These are phyloP conservation scores for Serendipita vermifera DNA, from an alignment of 768 basidiomycete genomes.

Conservation along the genomic window DNA sequence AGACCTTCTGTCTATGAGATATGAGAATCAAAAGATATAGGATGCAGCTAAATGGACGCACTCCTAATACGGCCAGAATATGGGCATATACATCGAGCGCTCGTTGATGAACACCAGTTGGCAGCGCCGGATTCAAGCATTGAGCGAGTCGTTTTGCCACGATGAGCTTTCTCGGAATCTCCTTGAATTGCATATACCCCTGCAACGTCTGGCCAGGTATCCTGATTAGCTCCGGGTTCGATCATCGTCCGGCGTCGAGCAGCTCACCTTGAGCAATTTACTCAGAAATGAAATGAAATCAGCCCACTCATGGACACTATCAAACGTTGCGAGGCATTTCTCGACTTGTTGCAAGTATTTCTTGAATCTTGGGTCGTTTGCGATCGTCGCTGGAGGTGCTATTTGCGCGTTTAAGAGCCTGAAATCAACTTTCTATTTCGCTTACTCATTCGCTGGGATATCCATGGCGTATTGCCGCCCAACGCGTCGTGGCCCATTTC, in stretches of 20 bases:
- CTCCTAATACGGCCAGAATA: slow-evolving; percentile 82
- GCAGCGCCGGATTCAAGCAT: slow-evolving; percentile 94
- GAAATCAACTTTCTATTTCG: too few relatives aligned
- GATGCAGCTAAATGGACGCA: slow-evolving; percentile 30
- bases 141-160: slow-evolving; percentile 92
- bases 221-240: neutral
- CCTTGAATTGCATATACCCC: slow-evolving; percentile 85
- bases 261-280: slow-evolving; percentile 70
- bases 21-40: neutral
- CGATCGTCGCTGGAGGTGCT: slow-evolving; percentile 1
- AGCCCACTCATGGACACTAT: slow-evolving; percentile 97
- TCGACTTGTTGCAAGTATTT: slow-evolving; percentile 90
- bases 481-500: too few relatives aligned
- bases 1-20: slow-evolving; percentile 64
- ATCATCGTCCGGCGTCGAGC: neutral
- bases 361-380: slow-evolving; percentile 80
- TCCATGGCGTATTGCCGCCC: slow-evolving; percentile 1
- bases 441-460: slow-evolving; percentile 4
- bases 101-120: slow-evolving; percentile 91
- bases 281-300: slow-evolving; percentile 97
- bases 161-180: slow-evolving; percentile 87
- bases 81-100: slow-evolving; percentile 91
- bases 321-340: slow-evolving; percentile 82
- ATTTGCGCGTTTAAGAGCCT: neutral
- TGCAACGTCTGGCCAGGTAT: slow-evolving; percentile 59